Evolutionary conservation across 179 eudicot species (phyloP).

Genomic region (Amaranthus tricolor): DNA sequence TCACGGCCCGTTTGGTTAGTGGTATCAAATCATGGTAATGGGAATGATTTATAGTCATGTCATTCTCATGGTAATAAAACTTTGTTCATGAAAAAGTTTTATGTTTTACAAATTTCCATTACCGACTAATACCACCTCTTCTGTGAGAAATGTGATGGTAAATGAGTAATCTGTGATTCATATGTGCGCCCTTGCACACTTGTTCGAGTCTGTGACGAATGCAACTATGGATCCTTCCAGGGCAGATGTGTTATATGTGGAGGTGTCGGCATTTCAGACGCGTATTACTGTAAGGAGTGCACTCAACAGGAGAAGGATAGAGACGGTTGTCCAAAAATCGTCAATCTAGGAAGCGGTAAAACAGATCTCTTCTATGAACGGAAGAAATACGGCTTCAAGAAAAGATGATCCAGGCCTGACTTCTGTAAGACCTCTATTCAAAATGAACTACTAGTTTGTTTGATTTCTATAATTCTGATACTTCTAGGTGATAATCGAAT

Average conservation of each 20-base stretch:
- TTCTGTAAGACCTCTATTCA: background rate
- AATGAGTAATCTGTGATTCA: conserved; percentile 80
- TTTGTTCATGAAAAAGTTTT: too few relatives aligned
- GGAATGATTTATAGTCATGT: too few relatives aligned
- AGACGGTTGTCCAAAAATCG: conserved; percentile 83
- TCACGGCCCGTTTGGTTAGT: too few relatives aligned
- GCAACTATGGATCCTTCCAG: conserved; percentile 86
- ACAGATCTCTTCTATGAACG: conserved; percentile 81
- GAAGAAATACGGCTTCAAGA: conserved; percentile 79
- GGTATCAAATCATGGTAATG: too few relatives aligned
- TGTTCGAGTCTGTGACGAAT: conserved; percentile 76
- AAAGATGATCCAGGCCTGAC: conserved; percentile 46
- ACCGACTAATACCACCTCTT: too few relatives aligned
- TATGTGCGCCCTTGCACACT: conserved; percentile 86
- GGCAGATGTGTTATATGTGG: conserved; percentile 86
- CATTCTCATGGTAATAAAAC: too few relatives aligned
- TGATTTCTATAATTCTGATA: conserved; percentile 6
- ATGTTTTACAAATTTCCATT: too few relatives aligned
- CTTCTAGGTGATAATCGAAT: background rate
- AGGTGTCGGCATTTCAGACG: conserved; percentile 84
- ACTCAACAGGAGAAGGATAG: conserved; percentile 83
- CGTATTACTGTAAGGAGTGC: conserved; percentile 83
- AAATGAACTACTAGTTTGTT: conserved; percentile 9
- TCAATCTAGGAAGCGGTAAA: conserved; percentile 82
- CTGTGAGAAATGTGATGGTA: conserved; percentile 86